Evolutionary conservation across 768 basidiomycete species (phyloP).

Genomic region (Multifurca ochricompacta): DNA sequence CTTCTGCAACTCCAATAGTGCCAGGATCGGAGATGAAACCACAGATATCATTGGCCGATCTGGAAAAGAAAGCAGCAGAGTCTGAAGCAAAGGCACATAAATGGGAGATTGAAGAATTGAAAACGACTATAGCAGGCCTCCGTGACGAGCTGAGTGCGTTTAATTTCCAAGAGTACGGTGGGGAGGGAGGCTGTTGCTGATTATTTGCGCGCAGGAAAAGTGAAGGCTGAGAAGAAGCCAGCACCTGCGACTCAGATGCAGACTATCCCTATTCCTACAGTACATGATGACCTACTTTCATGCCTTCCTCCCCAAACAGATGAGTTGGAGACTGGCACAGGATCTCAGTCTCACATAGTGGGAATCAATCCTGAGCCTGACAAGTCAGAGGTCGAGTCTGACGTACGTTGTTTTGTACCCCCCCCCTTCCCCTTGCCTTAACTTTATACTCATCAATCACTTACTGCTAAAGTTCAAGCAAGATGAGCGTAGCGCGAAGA

Average conservation of each 20-base stretch:
- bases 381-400: background rate
- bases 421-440: background rate
- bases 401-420: background rate
- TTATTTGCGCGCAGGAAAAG: slow-evolving; percentile 11
- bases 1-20: background rate
- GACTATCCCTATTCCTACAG: background rate
- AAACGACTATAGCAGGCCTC: slow-evolving; percentile 42
- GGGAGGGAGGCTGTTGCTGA: background rate
- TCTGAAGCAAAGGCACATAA: slow-evolving; percentile 25
- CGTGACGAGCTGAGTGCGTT: slow-evolving; percentile 49
- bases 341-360: background rate
- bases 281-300: background rate
- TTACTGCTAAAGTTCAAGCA: background rate
- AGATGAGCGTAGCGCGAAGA: background rate
- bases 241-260: slow-evolving; percentile 24
- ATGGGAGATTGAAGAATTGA: slow-evolving; percentile 43
- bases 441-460: background rate
- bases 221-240: slow-evolving; percentile 42
- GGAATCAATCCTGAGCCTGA: background rate
- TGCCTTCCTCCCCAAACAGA: slow-evolving; percentile 25
- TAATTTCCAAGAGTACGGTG: background rate
- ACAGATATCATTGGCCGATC: slow-evolving; percentile 8
- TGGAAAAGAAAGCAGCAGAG: slow-evolving; percentile 15
- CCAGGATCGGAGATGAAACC: slow-evolving; percentile 1
- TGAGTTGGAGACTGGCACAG: slow-evolving; percentile 29